A percentile compares a stretch with the other conserved stretches of the same genome.
Conservation (phyloP, 345 rosid species). For the Sisymbrium altissimum region DNA sequence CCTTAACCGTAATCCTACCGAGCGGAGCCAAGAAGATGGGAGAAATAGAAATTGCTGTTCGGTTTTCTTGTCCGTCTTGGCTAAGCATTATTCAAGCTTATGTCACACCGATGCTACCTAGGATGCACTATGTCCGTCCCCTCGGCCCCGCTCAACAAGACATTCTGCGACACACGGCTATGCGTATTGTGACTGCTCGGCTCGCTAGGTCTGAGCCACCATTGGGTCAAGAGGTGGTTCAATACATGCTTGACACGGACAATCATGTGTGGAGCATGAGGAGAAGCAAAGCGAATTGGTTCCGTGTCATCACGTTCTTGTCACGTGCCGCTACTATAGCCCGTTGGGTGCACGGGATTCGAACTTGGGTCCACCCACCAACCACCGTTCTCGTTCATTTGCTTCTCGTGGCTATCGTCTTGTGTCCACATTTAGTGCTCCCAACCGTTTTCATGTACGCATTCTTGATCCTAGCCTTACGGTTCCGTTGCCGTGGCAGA, state of each 20-base stretch:
- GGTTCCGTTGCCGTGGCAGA: slow-evolving; percentile 58
- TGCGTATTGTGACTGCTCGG: slow-evolving; percentile 71
- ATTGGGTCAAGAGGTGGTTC: slow-evolving; percentile 84
- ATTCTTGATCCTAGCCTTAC: slow-evolving; percentile 50
- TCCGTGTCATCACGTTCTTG: slow-evolving; percentile 66
- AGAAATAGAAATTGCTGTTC: slow-evolving; percentile 71
- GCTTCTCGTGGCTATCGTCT: slow-evolving; percentile 58
- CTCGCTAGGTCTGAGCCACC: slow-evolving; percentile 75
- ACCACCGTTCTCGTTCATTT: slow-evolving; percentile 65
- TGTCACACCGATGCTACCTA: slow-evolving; percentile 69
- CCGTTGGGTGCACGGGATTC: slow-evolving; percentile 64
- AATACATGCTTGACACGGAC: slow-evolving; percentile 73
- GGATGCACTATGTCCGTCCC: slow-evolving; percentile 76
- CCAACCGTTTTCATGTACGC: slow-evolving; percentile 88
- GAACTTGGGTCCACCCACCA: slow-evolving; percentile 73
- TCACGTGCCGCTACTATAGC: slow-evolving; percentile 58
- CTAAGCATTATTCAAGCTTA: slow-evolving; percentile 67
- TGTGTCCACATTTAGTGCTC: slow-evolving; percentile 73
- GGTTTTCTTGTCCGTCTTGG: slow-evolving; percentile 86
- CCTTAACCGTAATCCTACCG: slow-evolving; percentile 57
- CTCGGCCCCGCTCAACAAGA: slow-evolving; percentile 80
- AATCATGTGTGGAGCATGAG: slow-evolving; percentile 93
- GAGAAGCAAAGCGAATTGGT: slow-evolving; percentile 91
- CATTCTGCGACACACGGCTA: slow-evolving; percentile 75
- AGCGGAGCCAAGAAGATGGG: slow-evolving; percentile 88